Conservation (phyloP, 75 land plant species). For the Chamaecyparis obtusa region DNA sequence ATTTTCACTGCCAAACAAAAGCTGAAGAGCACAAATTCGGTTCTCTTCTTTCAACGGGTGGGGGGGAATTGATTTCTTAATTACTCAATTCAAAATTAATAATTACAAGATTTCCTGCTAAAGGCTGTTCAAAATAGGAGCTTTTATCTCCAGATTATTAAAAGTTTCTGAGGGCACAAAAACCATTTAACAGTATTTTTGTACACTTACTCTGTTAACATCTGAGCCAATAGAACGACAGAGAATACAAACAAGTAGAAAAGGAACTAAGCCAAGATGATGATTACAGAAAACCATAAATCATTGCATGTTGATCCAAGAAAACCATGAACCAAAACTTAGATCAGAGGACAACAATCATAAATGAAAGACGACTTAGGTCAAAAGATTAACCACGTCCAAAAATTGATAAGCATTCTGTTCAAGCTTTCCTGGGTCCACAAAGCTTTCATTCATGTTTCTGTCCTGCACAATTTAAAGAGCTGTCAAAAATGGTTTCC, state of each 20-base stretch:
- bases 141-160: no score
- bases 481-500: neutral
- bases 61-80: no score
- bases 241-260: no score
- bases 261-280: neutral
- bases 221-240: neutral
- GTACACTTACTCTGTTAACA: neutral
- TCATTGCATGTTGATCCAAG: no score
- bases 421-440: neutral
- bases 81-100: no score
- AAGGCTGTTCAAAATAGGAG: no score
- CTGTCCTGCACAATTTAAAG: neutral
- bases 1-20: no score
- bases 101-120: neutral
- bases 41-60: no score
- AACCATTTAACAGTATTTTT: no score
- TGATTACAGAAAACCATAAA: neutral
- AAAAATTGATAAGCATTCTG: neutral
- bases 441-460: neutral
- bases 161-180: no score
- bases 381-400: neutral
- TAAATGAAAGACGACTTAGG: neutral
- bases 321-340: neutral
- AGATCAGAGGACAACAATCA: neutral
- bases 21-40: no score